Evolutionary conservation across 768 basidiomycete species (phyloP).

Genomic region (Termitomyces heimii): DNA sequence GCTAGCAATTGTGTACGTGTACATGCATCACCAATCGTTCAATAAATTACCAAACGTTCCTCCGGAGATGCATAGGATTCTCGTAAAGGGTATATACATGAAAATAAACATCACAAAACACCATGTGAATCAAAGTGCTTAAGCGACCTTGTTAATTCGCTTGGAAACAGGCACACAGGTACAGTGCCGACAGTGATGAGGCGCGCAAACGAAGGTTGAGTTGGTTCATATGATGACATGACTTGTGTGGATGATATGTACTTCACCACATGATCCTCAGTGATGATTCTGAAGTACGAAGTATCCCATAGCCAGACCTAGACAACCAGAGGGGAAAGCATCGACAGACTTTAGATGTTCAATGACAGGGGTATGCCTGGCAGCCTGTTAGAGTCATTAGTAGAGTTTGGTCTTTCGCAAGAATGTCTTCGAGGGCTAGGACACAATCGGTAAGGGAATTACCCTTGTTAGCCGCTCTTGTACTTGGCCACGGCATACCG

Average conservation of each 20-base stretch:
- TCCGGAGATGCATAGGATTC: conserved; percentile 7
- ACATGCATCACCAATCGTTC: conserved; percentile 1
- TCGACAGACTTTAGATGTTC: neutral
- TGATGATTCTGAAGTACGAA: neutral
- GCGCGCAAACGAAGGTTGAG: neutral
- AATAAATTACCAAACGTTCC: conserved; percentile 5
- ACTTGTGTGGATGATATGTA: neutral
- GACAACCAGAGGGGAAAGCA: neutral
- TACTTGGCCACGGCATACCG: conserved; percentile 3
- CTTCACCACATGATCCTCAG: neutral
- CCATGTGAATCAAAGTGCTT: conserved; percentile 4
- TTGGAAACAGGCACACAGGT: conserved; percentile 16
- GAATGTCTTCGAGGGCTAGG: neutral
- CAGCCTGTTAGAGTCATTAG: neutral
- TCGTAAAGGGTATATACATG: neutral
- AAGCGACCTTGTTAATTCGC: conserved; percentile 9
- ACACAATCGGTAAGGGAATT: conserved; percentile 1
- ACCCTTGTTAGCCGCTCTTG: neutral
- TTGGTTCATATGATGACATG: neutral
- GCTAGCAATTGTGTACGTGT: conserved; percentile 4
- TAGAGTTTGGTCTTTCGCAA: neutral
- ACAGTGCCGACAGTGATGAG: conserved; percentile 5
- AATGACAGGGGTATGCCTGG: neutral
- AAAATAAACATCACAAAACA: conserved; percentile 7
- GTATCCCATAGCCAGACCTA: neutral